Percentiles rank a stretch among this genome's conserved stretches.
Evolutionary conservation across 208 protist species (phyloP).

Genomic region (Eutreptiella sp.): DNA sequence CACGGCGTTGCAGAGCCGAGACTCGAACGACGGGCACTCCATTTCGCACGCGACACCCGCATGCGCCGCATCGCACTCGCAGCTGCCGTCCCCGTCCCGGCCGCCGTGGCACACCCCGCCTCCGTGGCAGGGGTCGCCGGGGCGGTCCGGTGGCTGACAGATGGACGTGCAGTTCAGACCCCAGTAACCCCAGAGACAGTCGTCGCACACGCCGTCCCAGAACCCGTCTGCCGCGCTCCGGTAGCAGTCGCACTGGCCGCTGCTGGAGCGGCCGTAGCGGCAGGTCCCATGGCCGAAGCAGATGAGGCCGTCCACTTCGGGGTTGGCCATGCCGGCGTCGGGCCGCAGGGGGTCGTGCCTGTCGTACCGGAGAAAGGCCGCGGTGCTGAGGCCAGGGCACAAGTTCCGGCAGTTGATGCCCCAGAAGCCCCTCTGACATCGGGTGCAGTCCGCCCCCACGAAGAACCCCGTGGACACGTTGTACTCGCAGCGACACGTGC

Average conservation of each 20-base stretch:
- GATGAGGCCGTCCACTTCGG: no score
- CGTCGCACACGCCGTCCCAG: neutral
- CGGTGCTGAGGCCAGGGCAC: neutral
- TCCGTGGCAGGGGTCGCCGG: constrained; percentile 22
- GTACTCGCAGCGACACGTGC: no score
- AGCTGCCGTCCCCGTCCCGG: neutral
- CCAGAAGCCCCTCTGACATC: neutral
- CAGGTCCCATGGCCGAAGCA: no score
- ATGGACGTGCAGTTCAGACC: no score
- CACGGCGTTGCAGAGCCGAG: neutral
- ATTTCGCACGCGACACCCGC: neutral
- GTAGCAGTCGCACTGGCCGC: no score
- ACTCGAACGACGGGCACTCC: neutral
- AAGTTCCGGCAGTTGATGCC: neutral
- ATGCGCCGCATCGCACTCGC: neutral
- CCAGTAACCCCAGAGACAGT: no score
- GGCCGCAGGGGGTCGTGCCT: no score
- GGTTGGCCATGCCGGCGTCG: no score
- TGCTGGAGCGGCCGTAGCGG: no score
- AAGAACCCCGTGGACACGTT: no score
- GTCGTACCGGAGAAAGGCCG: no score
- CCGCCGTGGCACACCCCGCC: constrained; percentile 18
- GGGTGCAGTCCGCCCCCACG: neutral
- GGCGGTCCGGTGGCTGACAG: no score
- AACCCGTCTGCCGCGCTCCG: neutral